Percentiles rank a stretch among this genome's conserved stretches.
phyloP scores from a whole-genome alignment of 805 yeast species.

The Candida railenensis region DNA sequence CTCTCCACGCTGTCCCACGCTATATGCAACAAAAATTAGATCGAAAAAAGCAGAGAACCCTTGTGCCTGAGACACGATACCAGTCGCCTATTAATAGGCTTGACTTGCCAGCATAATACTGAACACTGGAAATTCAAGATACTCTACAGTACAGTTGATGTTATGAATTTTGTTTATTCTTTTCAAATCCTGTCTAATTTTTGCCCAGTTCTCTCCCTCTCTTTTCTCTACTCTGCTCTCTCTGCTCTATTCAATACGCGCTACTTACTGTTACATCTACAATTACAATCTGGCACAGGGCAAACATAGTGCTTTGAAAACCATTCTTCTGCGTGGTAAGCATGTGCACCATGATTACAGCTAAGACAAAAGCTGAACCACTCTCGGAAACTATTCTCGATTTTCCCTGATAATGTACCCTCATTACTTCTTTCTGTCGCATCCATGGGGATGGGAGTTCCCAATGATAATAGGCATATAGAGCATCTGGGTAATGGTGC shows the following conservation, averaged over 20 bases:
- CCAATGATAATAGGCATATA: conserved; percentile 78
- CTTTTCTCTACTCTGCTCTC: neutral
- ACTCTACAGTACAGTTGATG: too few relatives aligned
- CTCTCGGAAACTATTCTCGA: conserved; percentile 54
- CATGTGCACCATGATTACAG: conserved; percentile 93
- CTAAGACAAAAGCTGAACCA: conserved; percentile 92
- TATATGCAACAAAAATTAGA: too few relatives aligned
- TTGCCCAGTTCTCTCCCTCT: neutral
- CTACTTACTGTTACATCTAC: conserved; percentile 68
- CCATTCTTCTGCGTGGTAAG: conserved; percentile 96
- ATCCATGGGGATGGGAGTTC: conserved; percentile 57
- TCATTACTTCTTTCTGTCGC: conserved; percentile 20
- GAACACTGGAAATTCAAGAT: too few relatives aligned
- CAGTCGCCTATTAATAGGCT: too few relatives aligned
- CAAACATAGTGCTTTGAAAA: conserved; percentile 82
- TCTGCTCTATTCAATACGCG: too few relatives aligned
- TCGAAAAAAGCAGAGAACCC: too few relatives aligned
- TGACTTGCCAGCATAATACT: too few relatives aligned
- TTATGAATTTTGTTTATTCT: neutral
- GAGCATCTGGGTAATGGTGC: conserved; percentile 88
- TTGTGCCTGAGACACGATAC: too few relatives aligned
- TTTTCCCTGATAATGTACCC: conserved; percentile 14
- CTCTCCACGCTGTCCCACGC: too few relatives aligned
- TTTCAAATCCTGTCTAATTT: neutral
- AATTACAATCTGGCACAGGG: conserved; percentile 91